Conservation (phyloP, 129 eudicot species). For the Ambrosia trifida region DNA sequence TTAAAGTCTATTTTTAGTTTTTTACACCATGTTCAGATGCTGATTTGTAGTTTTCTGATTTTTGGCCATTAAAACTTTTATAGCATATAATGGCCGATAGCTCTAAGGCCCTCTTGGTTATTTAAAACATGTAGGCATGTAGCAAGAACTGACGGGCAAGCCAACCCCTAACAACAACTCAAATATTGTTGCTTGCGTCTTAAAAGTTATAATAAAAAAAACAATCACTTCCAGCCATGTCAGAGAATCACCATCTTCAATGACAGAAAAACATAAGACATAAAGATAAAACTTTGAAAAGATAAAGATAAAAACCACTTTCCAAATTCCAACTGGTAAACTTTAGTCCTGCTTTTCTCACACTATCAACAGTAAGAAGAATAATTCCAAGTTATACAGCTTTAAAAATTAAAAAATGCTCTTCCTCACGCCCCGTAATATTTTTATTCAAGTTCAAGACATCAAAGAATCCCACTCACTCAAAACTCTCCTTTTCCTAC, state of each 20-base stretch:
- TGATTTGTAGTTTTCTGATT: slow-evolving; percentile 12
- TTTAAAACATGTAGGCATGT: slow-evolving; percentile 1
- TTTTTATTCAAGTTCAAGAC: background rate
- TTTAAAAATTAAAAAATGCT: background rate
- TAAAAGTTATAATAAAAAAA: slow-evolving; percentile 1
- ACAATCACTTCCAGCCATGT: background rate
- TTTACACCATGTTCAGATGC: background rate
- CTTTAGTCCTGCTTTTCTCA: background rate
- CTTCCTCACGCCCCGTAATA: background rate
- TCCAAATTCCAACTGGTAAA: background rate
- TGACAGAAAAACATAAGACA: background rate
- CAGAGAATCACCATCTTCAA: slow-evolving; percentile 2
- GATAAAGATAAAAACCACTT: background rate
- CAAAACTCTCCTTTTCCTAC: background rate
- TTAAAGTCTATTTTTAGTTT: slow-evolving; percentile 1
- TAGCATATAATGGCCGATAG: background rate
- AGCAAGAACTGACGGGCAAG: background rate
- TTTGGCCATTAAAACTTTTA: background rate
- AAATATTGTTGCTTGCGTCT: background rate
- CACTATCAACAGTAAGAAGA: background rate
- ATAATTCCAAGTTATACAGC: background rate
- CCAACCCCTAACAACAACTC: background rate
- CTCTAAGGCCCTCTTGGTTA: background rate
- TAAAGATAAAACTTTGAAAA: background rate
- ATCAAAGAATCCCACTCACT: background rate